Base-by-base conservation (phyloP, 2,329 filamentous ascomycete genomes). In the Falciphora oryzae region DNA sequence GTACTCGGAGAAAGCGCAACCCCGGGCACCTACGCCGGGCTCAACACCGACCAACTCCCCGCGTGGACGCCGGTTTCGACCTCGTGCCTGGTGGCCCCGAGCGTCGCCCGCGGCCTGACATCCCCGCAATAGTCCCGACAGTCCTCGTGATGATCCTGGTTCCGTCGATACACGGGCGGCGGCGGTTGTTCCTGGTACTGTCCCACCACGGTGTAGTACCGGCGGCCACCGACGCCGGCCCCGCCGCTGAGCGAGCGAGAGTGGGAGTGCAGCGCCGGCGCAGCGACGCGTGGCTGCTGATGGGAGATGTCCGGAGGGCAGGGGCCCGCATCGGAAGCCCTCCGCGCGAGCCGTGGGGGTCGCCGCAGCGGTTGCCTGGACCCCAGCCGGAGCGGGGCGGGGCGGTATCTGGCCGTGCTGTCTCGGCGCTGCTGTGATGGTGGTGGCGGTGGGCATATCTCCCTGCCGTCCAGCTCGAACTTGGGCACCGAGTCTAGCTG, bases 11-110 rank as follows among this genome's bases (percentile, higher is more conserved):
- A 31, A n/a, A 3, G 59, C 31, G 6, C 35, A 28, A 35, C 25
- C 4, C 11, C 25, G 7, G 16, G 16, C 28, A 35, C 14, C 16
- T 25, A 28, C 8, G 35, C 62, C 35, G 28, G n/a, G 22, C 53
- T 44, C 57, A 63, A 57, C 25, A 25, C 32, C 25, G 57, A 59
- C 62, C 62, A 63, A 18, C 62, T 63, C 35, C 57, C 62, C 25
- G 57, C 62, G 27, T 63, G 53, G 6, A 63, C 57, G 16, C 57
- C 62, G 13, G 44, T 35, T 18, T 63, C 35, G 35, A 59, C 56
- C 57, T 63, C 62, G 11, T 11, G 22, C 13, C 32, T 25, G 32
- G 31, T 59, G 22, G 62, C 32, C 32, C 62, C 25, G 18, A 63
- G 62, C 8, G 62, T 63, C 25, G 62, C 57, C 18, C 57, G 62